Base-by-base conservation (phyloP, 805 yeast genomes). In the Kluyveromyces wickerhamii region DNA sequence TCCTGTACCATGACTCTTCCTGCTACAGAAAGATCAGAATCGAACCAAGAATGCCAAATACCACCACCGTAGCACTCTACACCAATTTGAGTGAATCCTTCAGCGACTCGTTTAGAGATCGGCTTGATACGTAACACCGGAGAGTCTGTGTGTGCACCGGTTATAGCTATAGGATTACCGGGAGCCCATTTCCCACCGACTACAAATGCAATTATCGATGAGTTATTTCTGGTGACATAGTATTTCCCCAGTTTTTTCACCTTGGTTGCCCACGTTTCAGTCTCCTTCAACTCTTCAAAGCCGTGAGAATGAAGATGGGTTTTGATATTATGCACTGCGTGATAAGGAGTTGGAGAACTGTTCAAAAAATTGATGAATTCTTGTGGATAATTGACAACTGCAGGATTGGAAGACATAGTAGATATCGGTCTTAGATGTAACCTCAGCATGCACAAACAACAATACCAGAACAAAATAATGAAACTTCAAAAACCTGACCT, bases 11-110 rank as follows among this genome's bases (percentile, higher is more conserved):
- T 79, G 1, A 89, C 95, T 45, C 97, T 69, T 11, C 98, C 98
- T 7, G 96, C 97, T 40, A 87, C 65, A 24, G 89, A 71, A 47
- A 92, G 69, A 57, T 89, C 96, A 40, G 96, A 75, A 58, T 89
- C 98, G 52, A 92, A 89, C 96, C 97, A 89, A 4, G 95, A 75
- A 54, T 85, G 96, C 77, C 96, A 92, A 36, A 88, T 77, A 33
- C 95, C 92, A 22, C 97, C 97, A 37, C 98, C 97, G 52, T 89
- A 89, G 32, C 79, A 74, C 59, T 92, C 97, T 7, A 92, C 94
- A 24, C 95, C 97, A 13, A 92, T 76, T 57, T 88, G 95, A 36
- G 76, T 69, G 50, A 77, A 89, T 1, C 94, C 94, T 48, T 83
- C 88, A 12, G 67, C 63, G 8, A 63, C 57, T 45, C 72, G 74